Conservation (phyloP, 139 green algal genomes). For the Eudorina sp. region DNA sequence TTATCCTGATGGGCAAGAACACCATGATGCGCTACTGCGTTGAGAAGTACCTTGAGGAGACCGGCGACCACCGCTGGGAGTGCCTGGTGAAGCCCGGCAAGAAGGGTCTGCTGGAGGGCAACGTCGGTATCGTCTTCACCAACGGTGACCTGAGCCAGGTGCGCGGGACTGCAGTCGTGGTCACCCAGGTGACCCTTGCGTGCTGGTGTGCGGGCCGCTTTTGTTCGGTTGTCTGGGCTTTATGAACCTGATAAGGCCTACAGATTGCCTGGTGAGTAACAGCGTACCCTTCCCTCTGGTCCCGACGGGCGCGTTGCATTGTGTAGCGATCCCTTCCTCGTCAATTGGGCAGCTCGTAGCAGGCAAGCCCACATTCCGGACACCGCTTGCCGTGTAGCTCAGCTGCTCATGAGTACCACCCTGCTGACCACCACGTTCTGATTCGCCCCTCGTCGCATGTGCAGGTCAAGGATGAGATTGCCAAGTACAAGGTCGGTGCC, state of each 20-base stretch:
- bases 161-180: too few relatives aligned
- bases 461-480: constrained; percentile 84
- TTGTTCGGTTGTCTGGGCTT: too few relatives aligned
- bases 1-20: constrained; percentile 99
- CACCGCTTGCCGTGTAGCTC: too few relatives aligned
- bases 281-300: too few relatives aligned
- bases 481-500: constrained; percentile 91
- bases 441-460: constrained; percentile 47
- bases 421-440: neutral
- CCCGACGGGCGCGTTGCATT: too few relatives aligned
- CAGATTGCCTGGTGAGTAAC: too few relatives aligned
- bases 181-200: too few relatives aligned
- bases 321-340: too few relatives aligned
- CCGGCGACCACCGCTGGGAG: constrained; percentile 89
- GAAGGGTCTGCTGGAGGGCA: constrained; percentile 88
- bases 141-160: constrained; percentile 76
- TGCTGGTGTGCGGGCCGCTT: too few relatives aligned
- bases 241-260: too few relatives aligned
- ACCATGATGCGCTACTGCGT: constrained; percentile 99
- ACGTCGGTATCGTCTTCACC: constrained; percentile 99
- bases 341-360: too few relatives aligned
- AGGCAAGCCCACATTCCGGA: too few relatives aligned
- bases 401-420: neutral
- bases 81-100: constrained; percentile 80
- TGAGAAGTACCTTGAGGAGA: constrained; percentile 93